phyloP scores from a whole-genome alignment of 2,329 filamentous ascomycete species.

The Clarireedia monteithiana region DNA sequence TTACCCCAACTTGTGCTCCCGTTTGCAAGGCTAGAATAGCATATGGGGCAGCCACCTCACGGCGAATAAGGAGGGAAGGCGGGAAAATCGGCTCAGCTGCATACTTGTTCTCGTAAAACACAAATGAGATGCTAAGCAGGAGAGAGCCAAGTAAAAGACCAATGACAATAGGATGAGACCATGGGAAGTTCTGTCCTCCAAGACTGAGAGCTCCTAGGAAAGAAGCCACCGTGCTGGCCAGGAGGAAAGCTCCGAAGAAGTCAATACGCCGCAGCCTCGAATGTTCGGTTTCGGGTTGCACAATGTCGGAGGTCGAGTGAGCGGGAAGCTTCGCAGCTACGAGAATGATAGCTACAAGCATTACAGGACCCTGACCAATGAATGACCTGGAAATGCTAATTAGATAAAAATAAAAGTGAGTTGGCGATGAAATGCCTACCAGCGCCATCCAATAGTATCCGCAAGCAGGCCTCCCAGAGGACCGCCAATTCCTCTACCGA shows the following conservation, averaged over 20 bases:
- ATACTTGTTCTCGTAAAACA: slow-evolving; percentile 32
- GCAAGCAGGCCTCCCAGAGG: slow-evolving; percentile 65
- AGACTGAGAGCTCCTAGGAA: slow-evolving; percentile 41
- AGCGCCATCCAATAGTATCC: slow-evolving; percentile 68
- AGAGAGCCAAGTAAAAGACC: slow-evolving; percentile 28
- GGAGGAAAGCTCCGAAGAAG: slow-evolving; percentile 61
- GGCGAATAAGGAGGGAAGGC: slow-evolving; percentile 42
- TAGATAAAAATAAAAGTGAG: neutral
- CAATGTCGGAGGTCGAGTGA: slow-evolving; percentile 34
- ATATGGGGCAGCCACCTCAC: slow-evolving; percentile 46
- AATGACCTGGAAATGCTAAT: slow-evolving; percentile 48
- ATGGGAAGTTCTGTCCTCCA: slow-evolving; percentile 36
- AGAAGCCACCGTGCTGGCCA: slow-evolving; percentile 12
- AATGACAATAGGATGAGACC: slow-evolving; percentile 31
- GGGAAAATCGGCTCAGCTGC: slow-evolving; percentile 52
- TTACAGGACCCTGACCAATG: slow-evolving; percentile 61
- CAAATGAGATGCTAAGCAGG: slow-evolving; percentile 19
- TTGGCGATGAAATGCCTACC: slow-evolving; percentile 34
- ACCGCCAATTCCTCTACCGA: slow-evolving; percentile 60
- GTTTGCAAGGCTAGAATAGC: slow-evolving; percentile 45
- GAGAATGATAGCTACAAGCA: slow-evolving; percentile 54
- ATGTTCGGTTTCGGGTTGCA: slow-evolving; percentile 52
- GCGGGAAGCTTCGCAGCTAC: slow-evolving; percentile 50
- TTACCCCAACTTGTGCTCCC: slow-evolving; percentile 49
- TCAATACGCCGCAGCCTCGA: slow-evolving; percentile 62